Percentiles rank a stretch among this genome's conserved stretches.
Evolutionary conservation across 306 rosid genomes (phyloP).

Genomic region (Lathyrus oleraceus): DNA sequence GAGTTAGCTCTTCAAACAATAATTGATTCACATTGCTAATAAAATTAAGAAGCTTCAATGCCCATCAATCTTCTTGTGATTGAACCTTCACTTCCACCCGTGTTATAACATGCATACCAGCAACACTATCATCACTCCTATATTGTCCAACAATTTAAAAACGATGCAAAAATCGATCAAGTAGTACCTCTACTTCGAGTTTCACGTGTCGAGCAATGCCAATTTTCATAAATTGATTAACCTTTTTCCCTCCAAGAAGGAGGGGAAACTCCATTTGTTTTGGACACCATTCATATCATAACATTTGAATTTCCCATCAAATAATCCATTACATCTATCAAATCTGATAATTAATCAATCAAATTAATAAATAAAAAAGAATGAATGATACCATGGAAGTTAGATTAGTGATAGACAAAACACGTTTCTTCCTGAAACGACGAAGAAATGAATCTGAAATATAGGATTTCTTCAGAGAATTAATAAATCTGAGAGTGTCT

Average conservation of each 20-base stretch:
- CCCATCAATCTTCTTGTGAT: slow-evolving; percentile 68
- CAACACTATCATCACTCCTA: slow-evolving; percentile 23
- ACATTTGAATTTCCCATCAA: too few relatives aligned
- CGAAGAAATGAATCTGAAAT: slow-evolving; percentile 42
- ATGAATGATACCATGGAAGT: slow-evolving; percentile 54
- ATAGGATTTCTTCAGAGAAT: slow-evolving; percentile 42
- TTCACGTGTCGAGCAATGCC: slow-evolving; percentile 73
- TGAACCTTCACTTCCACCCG: slow-evolving; percentile 52
- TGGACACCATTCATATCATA: too few relatives aligned
- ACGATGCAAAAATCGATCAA: slow-evolving; percentile 14
- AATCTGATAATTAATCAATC: background rate
- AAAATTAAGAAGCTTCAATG: too few relatives aligned
- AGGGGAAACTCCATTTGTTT: too few relatives aligned
- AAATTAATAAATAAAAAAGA: background rate
- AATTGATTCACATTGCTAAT: slow-evolving; percentile 73
- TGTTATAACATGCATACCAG: slow-evolving; percentile 56
- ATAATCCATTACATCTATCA: background rate
- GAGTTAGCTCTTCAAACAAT: slow-evolving; percentile 71
- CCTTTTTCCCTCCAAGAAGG: too few relatives aligned
- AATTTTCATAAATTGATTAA: too few relatives aligned
- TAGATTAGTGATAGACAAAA: slow-evolving; percentile 67
- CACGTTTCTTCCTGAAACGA: slow-evolving; percentile 56
- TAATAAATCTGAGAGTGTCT: slow-evolving; percentile 42
- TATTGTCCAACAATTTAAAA: background rate
- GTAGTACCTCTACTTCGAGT: slow-evolving; percentile 81